Conservation (phyloP, 2,329 filamentous ascomycete genomes). For the Aspergillus ochraceoroseus region DNA sequence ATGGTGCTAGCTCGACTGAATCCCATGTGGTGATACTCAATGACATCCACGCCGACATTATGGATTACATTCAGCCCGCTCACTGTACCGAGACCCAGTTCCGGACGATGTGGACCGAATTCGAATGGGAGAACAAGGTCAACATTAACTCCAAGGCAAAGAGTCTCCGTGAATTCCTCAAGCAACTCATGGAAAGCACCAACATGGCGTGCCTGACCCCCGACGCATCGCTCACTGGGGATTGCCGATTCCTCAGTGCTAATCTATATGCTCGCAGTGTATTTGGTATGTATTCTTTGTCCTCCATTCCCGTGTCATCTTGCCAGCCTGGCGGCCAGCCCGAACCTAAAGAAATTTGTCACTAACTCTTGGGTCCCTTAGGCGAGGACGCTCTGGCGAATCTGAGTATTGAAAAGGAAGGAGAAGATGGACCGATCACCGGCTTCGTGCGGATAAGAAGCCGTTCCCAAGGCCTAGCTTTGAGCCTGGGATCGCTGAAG, state of each 20-base stretch:
- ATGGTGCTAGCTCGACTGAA: constrained; percentile 84
- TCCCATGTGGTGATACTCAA: constrained; percentile 97
- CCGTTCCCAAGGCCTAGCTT: constrained; percentile 86
- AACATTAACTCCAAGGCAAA: constrained; percentile 99
- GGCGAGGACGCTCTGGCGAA: constrained; percentile 98
- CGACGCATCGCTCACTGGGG: constrained; percentile 91
- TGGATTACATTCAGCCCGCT: constrained; percentile 99
- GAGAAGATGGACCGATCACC: constrained; percentile 88
- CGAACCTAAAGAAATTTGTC: not conserved
- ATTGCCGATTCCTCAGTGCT: constrained; percentile 95
- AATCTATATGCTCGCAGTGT: constrained; percentile 96
- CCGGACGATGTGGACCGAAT: constrained; percentile 99
- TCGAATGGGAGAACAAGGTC: constrained; percentile 99
- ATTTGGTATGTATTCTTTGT: constrained; percentile 68
- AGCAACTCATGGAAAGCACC: constrained; percentile 91
- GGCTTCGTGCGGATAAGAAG: constrained; percentile 97
- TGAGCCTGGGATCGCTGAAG: constrained; percentile 91
- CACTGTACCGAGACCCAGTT: constrained; percentile 97
- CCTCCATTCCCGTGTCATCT: not conserved
- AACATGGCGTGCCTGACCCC: constrained; percentile 99
- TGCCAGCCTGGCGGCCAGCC: too few relatives aligned
- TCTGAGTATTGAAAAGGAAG: constrained; percentile 95
- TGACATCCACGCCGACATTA: constrained; percentile 96
- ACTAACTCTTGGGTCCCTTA: constrained; percentile 42
- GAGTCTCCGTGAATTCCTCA: constrained; percentile 82